Evolutionary conservation across 345 rosid genomes (phyloP).

Genomic region (Camelina neglecta): DNA sequence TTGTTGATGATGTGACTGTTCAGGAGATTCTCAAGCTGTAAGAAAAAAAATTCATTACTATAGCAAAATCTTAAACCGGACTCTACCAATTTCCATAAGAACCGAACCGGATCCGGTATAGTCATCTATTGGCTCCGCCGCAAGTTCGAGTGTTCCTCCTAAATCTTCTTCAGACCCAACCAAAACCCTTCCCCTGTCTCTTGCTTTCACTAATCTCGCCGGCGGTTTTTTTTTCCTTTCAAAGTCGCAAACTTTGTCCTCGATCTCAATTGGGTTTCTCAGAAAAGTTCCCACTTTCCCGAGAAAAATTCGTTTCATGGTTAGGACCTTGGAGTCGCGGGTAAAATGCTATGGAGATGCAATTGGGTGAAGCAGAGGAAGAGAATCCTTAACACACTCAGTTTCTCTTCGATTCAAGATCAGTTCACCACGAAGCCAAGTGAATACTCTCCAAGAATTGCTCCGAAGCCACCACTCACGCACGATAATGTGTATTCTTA

Average conservation of each 20-base stretch:
- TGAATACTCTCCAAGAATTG: slow-evolving; percentile 5
- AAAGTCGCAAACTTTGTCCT: slow-evolving; percentile 20
- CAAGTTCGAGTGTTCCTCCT: slow-evolving; percentile 1
- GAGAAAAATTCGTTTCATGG: slow-evolving; percentile 33
- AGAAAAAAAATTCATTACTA: background rate
- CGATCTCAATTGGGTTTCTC: background rate
- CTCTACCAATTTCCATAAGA: background rate
- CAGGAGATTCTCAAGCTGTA: background rate
- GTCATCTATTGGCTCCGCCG: slow-evolving; percentile 23
- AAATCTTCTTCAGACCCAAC: background rate
- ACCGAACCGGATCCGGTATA: slow-evolving; percentile 33
- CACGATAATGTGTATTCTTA: slow-evolving; percentile 55
- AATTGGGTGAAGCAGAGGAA: slow-evolving; percentile 40
- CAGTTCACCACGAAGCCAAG: slow-evolving; percentile 23
- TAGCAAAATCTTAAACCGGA: slow-evolving; percentile 27
- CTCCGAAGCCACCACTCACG: slow-evolving; percentile 43
- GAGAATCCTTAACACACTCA: slow-evolving; percentile 37
- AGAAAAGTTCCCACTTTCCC: background rate
- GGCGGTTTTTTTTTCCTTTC: background rate
- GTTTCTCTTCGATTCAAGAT: slow-evolving; percentile 33
- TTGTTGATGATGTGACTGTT: background rate
- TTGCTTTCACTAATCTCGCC: background rate
- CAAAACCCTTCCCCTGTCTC: slow-evolving; percentile 32
- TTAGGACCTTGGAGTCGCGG: slow-evolving; percentile 10
- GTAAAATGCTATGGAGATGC: slow-evolving; percentile 56